Percentiles rank a stretch among this genome's conserved stretches.
phyloP scores from a whole-genome alignment of 108 stramenopile species.

The Schizochytrium sp. region DNA sequence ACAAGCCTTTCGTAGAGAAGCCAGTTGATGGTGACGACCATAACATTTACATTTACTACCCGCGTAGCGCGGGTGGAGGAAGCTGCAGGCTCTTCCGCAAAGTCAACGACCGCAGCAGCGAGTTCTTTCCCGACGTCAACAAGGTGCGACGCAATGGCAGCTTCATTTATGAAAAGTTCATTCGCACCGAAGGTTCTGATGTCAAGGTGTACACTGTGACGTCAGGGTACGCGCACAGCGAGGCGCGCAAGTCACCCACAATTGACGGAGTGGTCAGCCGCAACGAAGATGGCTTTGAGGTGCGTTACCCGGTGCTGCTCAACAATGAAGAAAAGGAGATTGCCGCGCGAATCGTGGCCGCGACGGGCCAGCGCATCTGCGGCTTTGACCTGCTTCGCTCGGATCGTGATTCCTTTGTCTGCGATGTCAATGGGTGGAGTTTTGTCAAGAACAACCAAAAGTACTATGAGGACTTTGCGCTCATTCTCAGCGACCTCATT shows the following conservation, averaged over 20 bases:
- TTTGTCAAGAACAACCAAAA: slow-evolving; percentile 79
- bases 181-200: slow-evolving; percentile 94
- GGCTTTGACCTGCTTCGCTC: slow-evolving; percentile 90
- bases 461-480: slow-evolving; percentile 89
- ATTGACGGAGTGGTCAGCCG: slow-evolving; percentile 95
- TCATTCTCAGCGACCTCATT: slow-evolving; percentile 71
- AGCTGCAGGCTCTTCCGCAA: slow-evolving; percentile 91
- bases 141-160: slow-evolving; percentile 79
- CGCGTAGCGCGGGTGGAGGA: slow-evolving; percentile 84
- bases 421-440: slow-evolving; percentile 98
- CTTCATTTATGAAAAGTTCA: slow-evolving; percentile 94
- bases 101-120: slow-evolving; percentile 70
- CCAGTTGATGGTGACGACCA: slow-evolving; percentile 98
- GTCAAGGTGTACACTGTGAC: slow-evolving; percentile 98
- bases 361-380: slow-evolving; percentile 90
- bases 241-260: slow-evolving; percentile 87
- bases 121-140: slow-evolving; percentile 84
- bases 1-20: slow-evolving; percentile 99
- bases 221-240: slow-evolving; percentile 94
- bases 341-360: slow-evolving; percentile 72
- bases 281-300: slow-evolving; percentile 84
- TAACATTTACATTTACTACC: slow-evolving; percentile 94
- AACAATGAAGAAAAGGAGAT: slow-evolving; percentile 88
- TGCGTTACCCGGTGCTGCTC: slow-evolving; percentile 90
- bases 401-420: slow-evolving; percentile 72